Evolutionary conservation across 371 early-diverging fungal species (phyloP).

Genomic region (Rhizopus stolonifer): DNA sequence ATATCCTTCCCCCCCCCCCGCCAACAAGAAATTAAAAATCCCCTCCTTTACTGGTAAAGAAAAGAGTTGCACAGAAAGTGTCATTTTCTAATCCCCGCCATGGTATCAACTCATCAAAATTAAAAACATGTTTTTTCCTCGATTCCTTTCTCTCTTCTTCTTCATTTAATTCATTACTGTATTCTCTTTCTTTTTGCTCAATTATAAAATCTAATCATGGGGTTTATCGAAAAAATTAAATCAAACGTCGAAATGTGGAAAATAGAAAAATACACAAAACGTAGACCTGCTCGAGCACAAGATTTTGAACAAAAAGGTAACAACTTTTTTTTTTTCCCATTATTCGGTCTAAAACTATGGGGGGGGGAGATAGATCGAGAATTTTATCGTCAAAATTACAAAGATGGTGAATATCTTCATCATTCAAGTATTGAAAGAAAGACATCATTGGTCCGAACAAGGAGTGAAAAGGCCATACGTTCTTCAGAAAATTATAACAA

Average conservation of each 20-base stretch:
- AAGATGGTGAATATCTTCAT: constrained; percentile 60
- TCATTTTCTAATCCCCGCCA: too few relatives aligned
- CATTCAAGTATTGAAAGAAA: constrained; percentile 22
- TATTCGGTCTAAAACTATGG: neutral
- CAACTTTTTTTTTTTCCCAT: neutral
- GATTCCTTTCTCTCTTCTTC: neutral
- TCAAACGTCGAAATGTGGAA: constrained; percentile 65
- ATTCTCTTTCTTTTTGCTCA: constrained; percentile 7
- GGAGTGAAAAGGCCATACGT: constrained; percentile 35
- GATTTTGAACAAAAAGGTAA: constrained; percentile 62
- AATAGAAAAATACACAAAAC: constrained; percentile 65
- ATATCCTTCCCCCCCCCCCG: too few relatives aligned
- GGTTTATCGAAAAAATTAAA: constrained; percentile 61
- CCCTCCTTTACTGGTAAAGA: too few relatives aligned
- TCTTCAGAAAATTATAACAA: constrained; percentile 41
- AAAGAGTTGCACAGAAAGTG: too few relatives aligned
- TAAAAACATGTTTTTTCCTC: too few relatives aligned
- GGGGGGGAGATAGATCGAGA: constrained; percentile 47
- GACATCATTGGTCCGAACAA: constrained; percentile 25
- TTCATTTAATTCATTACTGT: neutral
- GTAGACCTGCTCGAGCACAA: constrained; percentile 53
- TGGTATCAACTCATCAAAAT: too few relatives aligned
- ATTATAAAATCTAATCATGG: constrained; percentile 32
- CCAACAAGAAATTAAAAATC: too few relatives aligned
- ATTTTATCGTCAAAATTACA: constrained; percentile 58